Evolutionary conservation across 1,284 basidiomycete genomes (phyloP).

Genomic region (Xerocomus minutiporus): DNA sequence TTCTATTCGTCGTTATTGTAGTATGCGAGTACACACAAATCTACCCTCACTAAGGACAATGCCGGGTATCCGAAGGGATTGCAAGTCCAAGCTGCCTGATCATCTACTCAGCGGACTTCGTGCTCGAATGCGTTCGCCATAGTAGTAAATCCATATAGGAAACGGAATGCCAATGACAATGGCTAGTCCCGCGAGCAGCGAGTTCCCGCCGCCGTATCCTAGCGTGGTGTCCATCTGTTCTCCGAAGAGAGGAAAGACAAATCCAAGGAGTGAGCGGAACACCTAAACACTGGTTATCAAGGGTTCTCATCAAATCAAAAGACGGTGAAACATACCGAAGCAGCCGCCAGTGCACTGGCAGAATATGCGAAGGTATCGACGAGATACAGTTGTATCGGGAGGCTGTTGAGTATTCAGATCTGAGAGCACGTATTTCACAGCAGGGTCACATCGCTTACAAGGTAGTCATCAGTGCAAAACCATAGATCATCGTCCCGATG

Average conservation of each 20-base stretch:
- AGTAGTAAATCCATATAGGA: constrained; percentile 39
- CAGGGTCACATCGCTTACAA: constrained; percentile 15
- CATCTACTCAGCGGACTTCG: constrained; percentile 23
- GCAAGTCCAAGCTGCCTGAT: not conserved
- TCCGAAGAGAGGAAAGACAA: constrained; percentile 70
- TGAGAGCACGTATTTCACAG: not conserved
- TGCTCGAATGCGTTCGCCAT: constrained; percentile 31
- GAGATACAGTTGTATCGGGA: constrained; percentile 66
- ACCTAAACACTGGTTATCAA: constrained; percentile 36
- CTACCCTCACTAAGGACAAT: too few species aligned
- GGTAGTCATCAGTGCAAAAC: constrained; percentile 41
- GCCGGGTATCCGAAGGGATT: too few species aligned
- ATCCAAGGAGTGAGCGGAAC: constrained; percentile 66
- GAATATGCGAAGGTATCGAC: constrained; percentile 69
- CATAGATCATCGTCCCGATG: constrained; percentile 38
- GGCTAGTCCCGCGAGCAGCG: constrained; percentile 45
- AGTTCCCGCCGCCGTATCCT: constrained; percentile 65
- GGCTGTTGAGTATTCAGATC: constrained; percentile 34
- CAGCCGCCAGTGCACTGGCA: constrained; percentile 64
- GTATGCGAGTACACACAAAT: too few species aligned
- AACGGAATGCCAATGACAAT: constrained; percentile 48
- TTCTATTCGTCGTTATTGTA: too few species aligned
- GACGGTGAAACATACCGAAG: constrained; percentile 42
- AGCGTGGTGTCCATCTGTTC: constrained; percentile 61
- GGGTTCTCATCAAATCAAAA: not conserved